Evolutionary conservation across 805 yeast species (phyloP).

Genomic region (Wickerhamomyces bovis): DNA sequence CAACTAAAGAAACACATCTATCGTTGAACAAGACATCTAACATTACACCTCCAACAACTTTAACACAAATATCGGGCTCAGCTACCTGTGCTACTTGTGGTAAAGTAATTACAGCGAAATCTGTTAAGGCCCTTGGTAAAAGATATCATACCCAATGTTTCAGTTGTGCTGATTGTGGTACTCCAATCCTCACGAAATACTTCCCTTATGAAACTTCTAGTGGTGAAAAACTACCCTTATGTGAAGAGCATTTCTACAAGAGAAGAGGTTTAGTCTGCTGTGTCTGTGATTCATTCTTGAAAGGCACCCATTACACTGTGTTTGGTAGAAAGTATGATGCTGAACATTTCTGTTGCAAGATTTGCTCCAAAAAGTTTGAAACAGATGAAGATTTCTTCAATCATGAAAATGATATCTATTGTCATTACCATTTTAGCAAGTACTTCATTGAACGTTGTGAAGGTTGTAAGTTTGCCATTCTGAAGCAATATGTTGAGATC

Average conservation of each 20-base stretch:
- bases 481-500: slow-evolving; percentile 91
- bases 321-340: slow-evolving; percentile 88
- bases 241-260: slow-evolving; percentile 90
- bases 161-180: slow-evolving; percentile 77
- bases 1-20: slow-evolving; percentile 7
- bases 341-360: slow-evolving; percentile 89
- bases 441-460: slow-evolving; percentile 83
- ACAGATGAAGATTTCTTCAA: slow-evolving; percentile 90
- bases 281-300: slow-evolving; percentile 75
- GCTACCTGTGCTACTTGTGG: slow-evolving; percentile 45
- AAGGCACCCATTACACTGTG: slow-evolving; percentile 93
- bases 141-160: slow-evolving; percentile 87
- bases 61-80: slow-evolving; percentile 3
- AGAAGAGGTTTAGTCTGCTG: slow-evolving; percentile 80
- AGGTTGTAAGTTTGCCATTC: slow-evolving; percentile 87
- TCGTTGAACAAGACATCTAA: not conserved
- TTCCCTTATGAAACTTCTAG: slow-evolving; percentile 64
- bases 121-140: slow-evolving; percentile 76
- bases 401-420: slow-evolving; percentile 73
- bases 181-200: slow-evolving; percentile 77
- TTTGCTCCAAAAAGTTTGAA: slow-evolving; percentile 82
- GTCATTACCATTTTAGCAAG: slow-evolving; percentile 90
- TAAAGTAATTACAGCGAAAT: slow-evolving; percentile 57
- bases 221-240: slow-evolving; percentile 52
- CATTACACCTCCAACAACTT: slow-evolving; percentile 9